These are phyloP conservation scores for Phylloporus scabripes DNA, from an alignment of 768 basidiomycete genomes.

Conservation along the genomic window DNA sequence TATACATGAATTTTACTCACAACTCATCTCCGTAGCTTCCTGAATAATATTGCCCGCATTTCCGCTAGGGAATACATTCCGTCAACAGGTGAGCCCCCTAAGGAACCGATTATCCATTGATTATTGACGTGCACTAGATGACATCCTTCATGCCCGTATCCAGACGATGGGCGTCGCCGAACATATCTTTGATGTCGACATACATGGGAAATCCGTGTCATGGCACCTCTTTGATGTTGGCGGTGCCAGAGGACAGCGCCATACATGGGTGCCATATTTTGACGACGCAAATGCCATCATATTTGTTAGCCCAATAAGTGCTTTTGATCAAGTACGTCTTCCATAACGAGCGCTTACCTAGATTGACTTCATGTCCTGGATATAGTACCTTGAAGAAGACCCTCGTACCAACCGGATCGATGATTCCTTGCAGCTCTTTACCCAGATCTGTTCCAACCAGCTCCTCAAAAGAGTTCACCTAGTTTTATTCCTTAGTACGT, in stretches of 20 bases:
- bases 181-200: conserved; percentile 75
- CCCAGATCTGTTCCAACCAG: conserved; percentile 76
- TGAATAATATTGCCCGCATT: conserved; percentile 68
- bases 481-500: conserved; percentile 55
- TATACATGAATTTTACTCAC: conserved; percentile 16
- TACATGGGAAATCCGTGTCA: conserved; percentile 70
- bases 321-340: conserved; percentile 61
- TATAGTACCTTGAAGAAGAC: conserved; percentile 81
- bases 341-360: background rate
- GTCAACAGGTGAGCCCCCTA: conserved; percentile 51
- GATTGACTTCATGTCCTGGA: background rate
- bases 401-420: conserved; percentile 80
- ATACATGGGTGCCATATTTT: conserved; percentile 65
- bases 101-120: conserved; percentile 24
- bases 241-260: conserved; percentile 65
- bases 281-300: conserved; percentile 77
- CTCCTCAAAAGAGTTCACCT: conserved; percentile 67
- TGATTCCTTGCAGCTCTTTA: conserved; percentile 84
- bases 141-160: conserved; percentile 84
- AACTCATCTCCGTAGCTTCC: conserved; percentile 46
- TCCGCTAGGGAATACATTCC: conserved; percentile 66
- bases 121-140: conserved; percentile 45
- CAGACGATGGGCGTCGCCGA: conserved; percentile 88
- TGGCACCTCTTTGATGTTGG: conserved; percentile 74
- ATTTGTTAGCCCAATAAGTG: conserved; percentile 73